These are phyloP conservation scores for Phylloboletellus chloephorus DNA, from an alignment of 1,284 basidiomycete genomes.

Conservation along the genomic window DNA sequence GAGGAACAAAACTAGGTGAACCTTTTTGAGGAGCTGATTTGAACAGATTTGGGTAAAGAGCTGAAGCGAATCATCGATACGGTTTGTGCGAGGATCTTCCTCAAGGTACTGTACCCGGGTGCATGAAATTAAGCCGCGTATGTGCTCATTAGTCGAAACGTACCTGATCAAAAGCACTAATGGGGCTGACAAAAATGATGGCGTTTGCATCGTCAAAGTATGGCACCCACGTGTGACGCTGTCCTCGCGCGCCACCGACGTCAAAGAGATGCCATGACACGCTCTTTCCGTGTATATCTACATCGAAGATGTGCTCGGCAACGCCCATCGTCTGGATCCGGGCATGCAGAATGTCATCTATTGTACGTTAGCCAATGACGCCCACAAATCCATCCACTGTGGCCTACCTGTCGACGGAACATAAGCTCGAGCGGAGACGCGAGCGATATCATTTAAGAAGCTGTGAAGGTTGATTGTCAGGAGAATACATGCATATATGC, in stretches of 20 bases:
- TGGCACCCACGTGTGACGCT: slow-evolving; percentile 75
- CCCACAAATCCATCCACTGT: not conserved
- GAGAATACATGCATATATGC: slow-evolving; percentile 20
- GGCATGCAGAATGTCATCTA: slow-evolving; percentile 79
- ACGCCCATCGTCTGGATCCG: slow-evolving; percentile 83
- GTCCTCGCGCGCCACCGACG: slow-evolving; percentile 78
- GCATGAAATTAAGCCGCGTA: not conserved
- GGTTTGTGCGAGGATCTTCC: slow-evolving; percentile 74
- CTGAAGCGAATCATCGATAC: slow-evolving; percentile 79
- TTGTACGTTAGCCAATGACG: slow-evolving; percentile 1
- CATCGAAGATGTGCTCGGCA: slow-evolving; percentile 68
- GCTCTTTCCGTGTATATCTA: slow-evolving; percentile 67
- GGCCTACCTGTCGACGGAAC: slow-evolving; percentile 62
- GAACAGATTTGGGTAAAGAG: slow-evolving; percentile 79
- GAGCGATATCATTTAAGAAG: slow-evolving; percentile 65
- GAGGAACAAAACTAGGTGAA: slow-evolving; percentile 73
- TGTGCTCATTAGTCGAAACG: slow-evolving; percentile 1
- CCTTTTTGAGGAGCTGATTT: slow-evolving; percentile 70
- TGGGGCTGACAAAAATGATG: slow-evolving; percentile 82
- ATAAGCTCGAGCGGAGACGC: slow-evolving; percentile 62
- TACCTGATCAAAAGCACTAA: slow-evolving; percentile 82
- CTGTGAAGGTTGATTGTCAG: slow-evolving; percentile 34
- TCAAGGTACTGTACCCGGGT: slow-evolving; percentile 58
- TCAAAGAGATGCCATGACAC: slow-evolving; percentile 79
- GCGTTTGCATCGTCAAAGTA: slow-evolving; percentile 83